A percentile compares a stretch with the other conserved stretches of the same genome.
Evolutionary conservation across 257 asterid species (phyloP).

Genomic region (Cruciata laevipes): DNA sequence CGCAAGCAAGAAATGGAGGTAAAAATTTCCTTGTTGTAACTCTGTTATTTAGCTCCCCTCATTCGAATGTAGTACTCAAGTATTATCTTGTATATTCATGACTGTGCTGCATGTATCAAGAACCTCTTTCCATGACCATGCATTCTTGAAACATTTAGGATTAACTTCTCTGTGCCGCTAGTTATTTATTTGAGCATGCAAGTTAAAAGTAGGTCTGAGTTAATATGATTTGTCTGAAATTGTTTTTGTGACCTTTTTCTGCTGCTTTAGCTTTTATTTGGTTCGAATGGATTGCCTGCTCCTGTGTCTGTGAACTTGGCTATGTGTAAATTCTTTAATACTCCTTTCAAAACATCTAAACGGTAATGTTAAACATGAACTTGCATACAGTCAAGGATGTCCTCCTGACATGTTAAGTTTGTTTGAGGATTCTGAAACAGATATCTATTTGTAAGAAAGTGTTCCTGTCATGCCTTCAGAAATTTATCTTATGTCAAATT

Average conservation of each 20-base stretch:
- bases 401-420: neutral
- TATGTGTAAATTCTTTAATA: neutral
- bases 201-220: neutral
- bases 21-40: conserved; percentile 6
- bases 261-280: neutral
- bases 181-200: neutral
- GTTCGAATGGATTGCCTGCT: neutral
- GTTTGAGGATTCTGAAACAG: neutral
- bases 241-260: neutral
- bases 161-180: neutral
- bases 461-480: neutral
- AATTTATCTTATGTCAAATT: neutral
- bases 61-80: neutral
- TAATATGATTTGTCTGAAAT: neutral
- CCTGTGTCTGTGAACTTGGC: neutral
- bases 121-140: conserved; percentile 3
- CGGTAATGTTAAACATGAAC: neutral
- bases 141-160: neutral
- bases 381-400: neutral
- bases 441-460: neutral
- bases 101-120: neutral
- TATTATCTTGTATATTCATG: neutral
- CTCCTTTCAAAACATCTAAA: neutral
- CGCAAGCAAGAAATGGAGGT: conserved; percentile 81
- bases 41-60: neutral